These are phyloP conservation scores for Fusarium newnesense DNA, from an alignment of 2,329 filamentous ascomycete species.

Conservation along the genomic window DNA sequence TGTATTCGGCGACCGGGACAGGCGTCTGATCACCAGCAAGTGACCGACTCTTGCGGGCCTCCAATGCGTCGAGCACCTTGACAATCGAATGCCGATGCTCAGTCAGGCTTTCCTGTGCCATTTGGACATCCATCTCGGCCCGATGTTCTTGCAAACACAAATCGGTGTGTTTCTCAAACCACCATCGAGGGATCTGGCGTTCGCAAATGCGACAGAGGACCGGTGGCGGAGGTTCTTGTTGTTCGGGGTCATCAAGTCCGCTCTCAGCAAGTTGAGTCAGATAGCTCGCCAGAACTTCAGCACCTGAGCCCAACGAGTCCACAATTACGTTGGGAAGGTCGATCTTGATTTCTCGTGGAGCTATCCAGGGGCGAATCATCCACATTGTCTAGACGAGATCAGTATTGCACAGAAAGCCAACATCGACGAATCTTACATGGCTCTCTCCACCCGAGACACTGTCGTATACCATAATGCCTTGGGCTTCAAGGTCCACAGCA, in stretches of 20 bases:
- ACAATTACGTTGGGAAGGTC: slow-evolving; percentile 90
- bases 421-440: slow-evolving; percentile 73
- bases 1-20: slow-evolving; percentile 80
- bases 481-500: slow-evolving; percentile 85
- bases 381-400: slow-evolving; percentile 83
- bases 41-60: slow-evolving; percentile 77
- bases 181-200: slow-evolving; percentile 96
- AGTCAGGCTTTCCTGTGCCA: slow-evolving; percentile 89
- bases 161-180: slow-evolving; percentile 99
- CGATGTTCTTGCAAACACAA: slow-evolving; percentile 94
- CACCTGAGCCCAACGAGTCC: slow-evolving; percentile 92
- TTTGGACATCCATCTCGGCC: slow-evolving; percentile 97
- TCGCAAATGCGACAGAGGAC: slow-evolving; percentile 97
- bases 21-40: slow-evolving; percentile 63
- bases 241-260: slow-evolving; percentile 77
- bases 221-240: slow-evolving; percentile 84
- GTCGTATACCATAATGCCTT: slow-evolving; percentile 99
- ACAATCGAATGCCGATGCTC: slow-evolving; percentile 96
- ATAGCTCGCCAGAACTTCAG: slow-evolving; percentile 93
- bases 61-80: slow-evolving; percentile 91
- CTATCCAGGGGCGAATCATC: slow-evolving; percentile 95
- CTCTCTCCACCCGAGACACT: slow-evolving; percentile 85
- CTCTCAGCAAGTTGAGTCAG: slow-evolving; percentile 89
- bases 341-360: slow-evolving; percentile 92
- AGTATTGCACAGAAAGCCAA: slow-evolving; percentile 34